Percentiles rank a stretch among this genome's conserved stretches.
phyloP scores from a whole-genome alignment of 2,329 filamentous ascomycete species.

The Penicillium sp. region DNA sequence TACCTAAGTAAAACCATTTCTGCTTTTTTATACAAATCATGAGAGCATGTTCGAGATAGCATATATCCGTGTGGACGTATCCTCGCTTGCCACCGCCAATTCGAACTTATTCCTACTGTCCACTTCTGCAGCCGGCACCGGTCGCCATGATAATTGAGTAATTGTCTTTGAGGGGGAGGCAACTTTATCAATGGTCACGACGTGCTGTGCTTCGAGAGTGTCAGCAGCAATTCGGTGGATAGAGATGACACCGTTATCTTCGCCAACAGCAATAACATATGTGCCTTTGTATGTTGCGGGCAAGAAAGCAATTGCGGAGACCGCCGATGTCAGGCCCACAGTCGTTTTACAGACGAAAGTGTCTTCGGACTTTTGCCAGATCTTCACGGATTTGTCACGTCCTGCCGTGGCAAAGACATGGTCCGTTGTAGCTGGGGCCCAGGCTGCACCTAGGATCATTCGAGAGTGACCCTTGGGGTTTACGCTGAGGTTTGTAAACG shows the following conservation, averaged over 20 bases:
- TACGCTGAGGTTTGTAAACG: constrained; percentile 60
- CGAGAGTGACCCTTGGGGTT: constrained; percentile 84
- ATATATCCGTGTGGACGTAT: constrained; percentile 46
- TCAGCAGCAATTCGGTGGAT: constrained; percentile 42
- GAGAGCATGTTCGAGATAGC: constrained; percentile 33
- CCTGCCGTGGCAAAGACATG: constrained; percentile 80
- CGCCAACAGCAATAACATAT: constrained; percentile 47
- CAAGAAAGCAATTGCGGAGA: constrained; percentile 71
- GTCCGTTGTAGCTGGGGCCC: constrained; percentile 60
- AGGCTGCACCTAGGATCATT: constrained; percentile 88
- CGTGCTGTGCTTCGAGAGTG: constrained; percentile 30
- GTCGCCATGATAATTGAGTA: constrained; percentile 69
- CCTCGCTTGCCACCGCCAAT: constrained; percentile 49
- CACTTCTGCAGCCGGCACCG: constrained; percentile 31
- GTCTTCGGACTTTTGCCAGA: constrained; percentile 57
- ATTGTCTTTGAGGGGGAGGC: constrained; percentile 64
- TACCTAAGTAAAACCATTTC: not conserved
- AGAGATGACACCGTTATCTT: constrained; percentile 49
- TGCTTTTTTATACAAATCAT: constrained; percentile 24
- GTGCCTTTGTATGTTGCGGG: constrained; percentile 28
- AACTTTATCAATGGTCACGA: constrained; percentile 34
- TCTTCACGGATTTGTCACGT: constrained; percentile 78
- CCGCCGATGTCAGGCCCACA: constrained; percentile 58
- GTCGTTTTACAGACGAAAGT: constrained; percentile 55
- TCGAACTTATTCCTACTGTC: constrained; percentile 26